Evolutionary conservation across 2,329 filamentous ascomycete species (phyloP), one percentile per base, ranked within the genome.

Genomic region (Hypoxylon sp.): DNA sequence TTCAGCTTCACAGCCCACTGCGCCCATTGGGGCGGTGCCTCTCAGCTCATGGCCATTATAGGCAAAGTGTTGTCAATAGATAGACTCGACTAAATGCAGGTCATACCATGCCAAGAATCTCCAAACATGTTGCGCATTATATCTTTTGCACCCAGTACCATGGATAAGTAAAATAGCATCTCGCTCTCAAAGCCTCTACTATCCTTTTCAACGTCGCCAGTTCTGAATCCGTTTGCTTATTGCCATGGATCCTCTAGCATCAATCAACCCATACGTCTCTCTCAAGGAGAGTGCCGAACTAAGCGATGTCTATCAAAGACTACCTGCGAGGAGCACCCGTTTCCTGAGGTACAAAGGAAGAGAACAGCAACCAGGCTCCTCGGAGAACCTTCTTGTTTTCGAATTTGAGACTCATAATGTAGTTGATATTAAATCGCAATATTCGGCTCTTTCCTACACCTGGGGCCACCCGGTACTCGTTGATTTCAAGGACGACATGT

Each of bases 381-480:
- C 51, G 1, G 51, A 60, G 14, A 5, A 6, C 1, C 14, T 69
- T 1, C 59, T 69, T 22, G 39, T 44, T n/a, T 67, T 67, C 22
- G 63, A 67, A 31, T 63, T 69, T 14, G 63, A 67, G 24, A 33
- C 47, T 2, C 63, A 63, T 14, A 10, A 17, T 8, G 52, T 67
- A 11, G 14, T 17, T 5, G 35, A 54, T n/a, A 37, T 51, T 6
- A 63, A 61, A 8, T 50, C 54, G 10, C 42, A 60, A n/a, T 67
- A 69, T 47, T 63, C 67, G 26, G 63, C 59, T 26, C 33, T 69
- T 31, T 67, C 67, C 6, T 69, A 69, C 11, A 63, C 67, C 5
- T 67, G 67, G 63, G 59, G 67, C 17, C 67, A 67, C 44, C 63
- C 67, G 5, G 24, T 58, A 1, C 37, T 67, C 31, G 46, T 63